Evolutionary conservation across 2,329 filamentous ascomycete genomes (phyloP), one percentile per base, ranked within the genome.

Genomic region (Trichoderma simmonsii): DNA sequence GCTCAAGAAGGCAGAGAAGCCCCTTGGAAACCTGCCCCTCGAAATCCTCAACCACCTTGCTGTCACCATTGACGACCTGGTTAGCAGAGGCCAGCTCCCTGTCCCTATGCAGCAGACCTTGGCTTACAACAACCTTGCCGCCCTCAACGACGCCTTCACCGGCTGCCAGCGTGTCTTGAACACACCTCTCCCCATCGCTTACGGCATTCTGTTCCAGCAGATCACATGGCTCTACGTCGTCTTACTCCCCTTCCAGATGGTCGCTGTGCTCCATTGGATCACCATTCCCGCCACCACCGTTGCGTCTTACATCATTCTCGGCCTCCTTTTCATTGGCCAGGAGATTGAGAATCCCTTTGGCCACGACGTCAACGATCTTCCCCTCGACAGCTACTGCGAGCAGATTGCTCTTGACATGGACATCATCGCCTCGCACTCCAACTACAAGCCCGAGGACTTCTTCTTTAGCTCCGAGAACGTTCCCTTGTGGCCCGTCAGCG

Each of bases 301-400:
- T 4, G 91, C 91, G 3, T 90, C 92, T 3, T 95, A 95, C 81
- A 95, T 96, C 75, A 95, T 96, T 79, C 88, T 96, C 73, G 92
- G 92, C 28, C 89, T 96, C 60, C 83, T 86, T 36, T 83, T 87
- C 74, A 95, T 95, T 77, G 93, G 93, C 51, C 89, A 89, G 74
- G 93, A 96, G 81, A 92, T 96, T 74, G 93, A 96, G 81, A 94
- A 96, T 77, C 93, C 93, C 6, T 96, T 96, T 80, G 93, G 93
- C 71, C 86, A 90, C 74, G 93, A 96, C 74, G 93, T 95, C 76
- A 96, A 96, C 78, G 93, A 96, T 80, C 83, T 95, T 56, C 91
- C 92, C 0, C 85, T 95, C 3, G 93, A 95, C 78, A 83, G 86
- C 15, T 97, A 90, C 84, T 96, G 93, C 82, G 86, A 90, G 48